Conservation (phyloP, 1,284 basidiomycete species). For the Psilocybe mexicana region DNA sequence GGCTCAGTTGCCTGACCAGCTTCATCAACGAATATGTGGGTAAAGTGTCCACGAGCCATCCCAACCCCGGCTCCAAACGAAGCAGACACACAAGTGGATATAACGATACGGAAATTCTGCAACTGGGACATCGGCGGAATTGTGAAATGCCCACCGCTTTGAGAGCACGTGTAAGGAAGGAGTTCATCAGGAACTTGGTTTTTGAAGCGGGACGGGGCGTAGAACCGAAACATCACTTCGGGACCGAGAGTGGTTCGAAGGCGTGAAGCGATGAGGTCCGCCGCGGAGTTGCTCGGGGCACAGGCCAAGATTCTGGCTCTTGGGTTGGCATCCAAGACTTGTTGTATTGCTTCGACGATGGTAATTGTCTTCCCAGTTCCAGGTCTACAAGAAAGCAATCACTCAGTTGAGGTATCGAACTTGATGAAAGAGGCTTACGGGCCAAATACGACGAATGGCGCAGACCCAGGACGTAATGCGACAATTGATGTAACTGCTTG, state of each 20-base stretch:
- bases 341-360: constrained; percentile 62
- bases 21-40: constrained; percentile 67
- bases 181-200: constrained; percentile 46
- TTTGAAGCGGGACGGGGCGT: constrained; percentile 58
- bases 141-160: constrained; percentile 44
- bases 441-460: constrained; percentile 65
- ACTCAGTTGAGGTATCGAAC: background rate
- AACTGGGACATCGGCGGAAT: constrained; percentile 44
- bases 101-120: constrained; percentile 51
- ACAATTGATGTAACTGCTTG: constrained; percentile 57
- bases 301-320: constrained; percentile 57
- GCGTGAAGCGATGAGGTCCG: constrained; percentile 57
- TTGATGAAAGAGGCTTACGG: constrained; percentile 48
- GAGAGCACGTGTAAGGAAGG: constrained; percentile 41
- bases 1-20: constrained; percentile 68
- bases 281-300: constrained; percentile 65
- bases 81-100: constrained; percentile 63
- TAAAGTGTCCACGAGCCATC: constrained; percentile 57
- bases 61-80: constrained; percentile 57
- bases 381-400: constrained; percentile 38
- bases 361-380: constrained; percentile 74
- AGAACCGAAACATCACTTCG: constrained; percentile 57
- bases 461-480: constrained; percentile 42
- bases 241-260: constrained; percentile 38
- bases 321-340: constrained; percentile 47